Evolutionary conservation across 306 rosid genomes (phyloP).

Genomic region (Corylus avellana): DNA sequence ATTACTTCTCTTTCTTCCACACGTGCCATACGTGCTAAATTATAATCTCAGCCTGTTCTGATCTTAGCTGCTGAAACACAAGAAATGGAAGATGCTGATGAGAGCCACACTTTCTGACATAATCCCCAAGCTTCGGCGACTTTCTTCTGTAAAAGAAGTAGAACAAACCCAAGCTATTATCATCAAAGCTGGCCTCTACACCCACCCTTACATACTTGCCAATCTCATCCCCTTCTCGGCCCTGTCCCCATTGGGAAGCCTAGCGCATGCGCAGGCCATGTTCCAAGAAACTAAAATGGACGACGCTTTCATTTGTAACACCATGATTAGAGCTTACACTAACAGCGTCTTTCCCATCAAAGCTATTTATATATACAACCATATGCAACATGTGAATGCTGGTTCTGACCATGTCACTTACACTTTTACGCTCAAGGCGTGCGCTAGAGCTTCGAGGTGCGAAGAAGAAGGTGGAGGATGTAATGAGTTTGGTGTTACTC

Average conservation of each 20-base stretch:
- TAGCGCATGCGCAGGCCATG: constrained; percentile 54
- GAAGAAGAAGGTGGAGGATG: constrained; percentile 22
- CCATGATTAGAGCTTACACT: constrained; percentile 72
- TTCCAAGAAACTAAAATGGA: constrained; percentile 53
- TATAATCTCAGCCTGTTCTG: no score
- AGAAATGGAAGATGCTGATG: constrained; percentile 28
- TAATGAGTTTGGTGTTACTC: constrained; percentile 26
- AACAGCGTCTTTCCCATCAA: constrained; percentile 47
- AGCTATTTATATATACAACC: constrained; percentile 49
- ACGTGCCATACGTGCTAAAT: no score
- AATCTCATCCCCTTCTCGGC: constrained; percentile 50
- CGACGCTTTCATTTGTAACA: constrained; percentile 49
- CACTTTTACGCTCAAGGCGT: constrained; percentile 62
- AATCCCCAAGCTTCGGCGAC: constrained; percentile 28
- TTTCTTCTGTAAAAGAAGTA: constrained; percentile 51
- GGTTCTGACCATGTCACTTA: constrained; percentile 49
- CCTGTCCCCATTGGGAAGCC: constrained; percentile 57
- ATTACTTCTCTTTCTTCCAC: no score
- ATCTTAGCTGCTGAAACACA: background rate
- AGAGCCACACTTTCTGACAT: constrained; percentile 15
- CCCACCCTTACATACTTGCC: constrained; percentile 22
- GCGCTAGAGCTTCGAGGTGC: constrained; percentile 50
- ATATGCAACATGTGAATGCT: constrained; percentile 32
- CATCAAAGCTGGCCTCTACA: constrained; percentile 47
- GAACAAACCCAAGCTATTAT: constrained; percentile 47